Percentiles rank a stretch among this genome's conserved stretches.
These are phyloP conservation scores for Fusarium haematococcum DNA, from an alignment of 2,329 filamentous ascomycete genomes.

Conservation along the genomic window DNA sequence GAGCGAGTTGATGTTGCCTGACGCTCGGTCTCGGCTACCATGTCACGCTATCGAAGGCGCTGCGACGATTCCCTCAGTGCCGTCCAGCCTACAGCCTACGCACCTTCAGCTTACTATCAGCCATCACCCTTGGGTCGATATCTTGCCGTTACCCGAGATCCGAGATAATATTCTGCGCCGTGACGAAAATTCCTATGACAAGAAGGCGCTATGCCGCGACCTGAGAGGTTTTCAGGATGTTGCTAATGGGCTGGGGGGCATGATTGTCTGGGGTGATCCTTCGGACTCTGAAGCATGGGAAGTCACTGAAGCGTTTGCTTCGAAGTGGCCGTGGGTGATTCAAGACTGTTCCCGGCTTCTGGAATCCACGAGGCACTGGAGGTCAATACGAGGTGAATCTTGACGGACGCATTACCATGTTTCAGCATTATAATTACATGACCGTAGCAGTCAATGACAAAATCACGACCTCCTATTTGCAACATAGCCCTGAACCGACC, in stretches of 20 bases:
- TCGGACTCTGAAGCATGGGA: not conserved
- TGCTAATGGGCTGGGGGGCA: not conserved
- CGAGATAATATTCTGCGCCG: not conserved
- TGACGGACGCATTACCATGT: not conserved
- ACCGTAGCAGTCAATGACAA: too few relatives aligned
- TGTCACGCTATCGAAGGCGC: too few relatives aligned
- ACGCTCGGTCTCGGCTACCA: too few relatives aligned
- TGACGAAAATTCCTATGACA: not conserved
- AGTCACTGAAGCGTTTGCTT: not conserved
- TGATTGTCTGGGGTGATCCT: not conserved
- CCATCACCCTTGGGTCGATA: not conserved
- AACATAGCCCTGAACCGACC: not conserved
- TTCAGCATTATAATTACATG: too few relatives aligned
- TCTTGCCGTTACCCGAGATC: not conserved
- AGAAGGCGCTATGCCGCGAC: not conserved
- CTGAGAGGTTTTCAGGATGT: not conserved
- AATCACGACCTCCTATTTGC: not conserved
- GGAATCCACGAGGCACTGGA: not conserved
- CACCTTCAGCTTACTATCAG: not conserved
- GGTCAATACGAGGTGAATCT: not conserved
- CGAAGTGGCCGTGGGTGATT: not conserved
- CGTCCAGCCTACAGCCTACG: too few relatives aligned
- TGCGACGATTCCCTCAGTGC: too few relatives aligned
- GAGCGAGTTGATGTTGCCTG: too few relatives aligned
- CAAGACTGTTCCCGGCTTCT: not conserved